phyloP scores from a whole-genome alignment of 345 rosid species.

The Hibiscus trionum region DNA sequence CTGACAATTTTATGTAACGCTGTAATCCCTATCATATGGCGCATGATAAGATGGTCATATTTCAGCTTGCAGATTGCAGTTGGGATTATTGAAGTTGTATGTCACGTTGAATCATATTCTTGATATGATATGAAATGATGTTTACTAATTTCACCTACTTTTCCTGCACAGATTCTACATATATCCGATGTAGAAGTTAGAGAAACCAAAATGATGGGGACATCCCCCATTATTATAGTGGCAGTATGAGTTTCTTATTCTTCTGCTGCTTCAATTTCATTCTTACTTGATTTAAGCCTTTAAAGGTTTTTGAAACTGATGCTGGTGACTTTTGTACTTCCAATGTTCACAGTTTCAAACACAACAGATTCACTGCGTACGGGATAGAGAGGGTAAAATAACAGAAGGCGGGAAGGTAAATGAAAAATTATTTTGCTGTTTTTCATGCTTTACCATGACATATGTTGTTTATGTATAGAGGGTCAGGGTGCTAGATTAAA shows the following conservation, averaged over 20 bases:
- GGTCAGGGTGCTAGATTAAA: background rate
- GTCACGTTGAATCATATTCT: background rate
- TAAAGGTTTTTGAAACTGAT: background rate
- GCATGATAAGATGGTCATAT: background rate
- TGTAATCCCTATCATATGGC: background rate
- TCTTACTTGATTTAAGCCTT: background rate
- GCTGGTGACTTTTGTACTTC: background rate
- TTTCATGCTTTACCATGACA: background rate
- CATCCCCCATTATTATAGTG: conserved; percentile 61
- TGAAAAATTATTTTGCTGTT: background rate
- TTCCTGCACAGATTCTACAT: conserved; percentile 73
- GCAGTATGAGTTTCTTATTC: conserved; percentile 36
- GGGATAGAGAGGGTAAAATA: conserved; percentile 60
- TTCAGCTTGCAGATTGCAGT: background rate
- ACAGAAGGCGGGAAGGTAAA: conserved; percentile 85
- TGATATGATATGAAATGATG: conserved; percentile 7
- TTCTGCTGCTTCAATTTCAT: background rate
- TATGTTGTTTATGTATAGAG: background rate
- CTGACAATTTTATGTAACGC: background rate
- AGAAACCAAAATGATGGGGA: conserved; percentile 95
- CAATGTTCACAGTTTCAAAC: conserved; percentile 61
- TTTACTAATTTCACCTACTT: background rate
- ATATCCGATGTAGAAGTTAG: conserved; percentile 76
- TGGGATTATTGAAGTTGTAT: background rate
- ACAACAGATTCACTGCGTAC: conserved; percentile 78